phyloP scores from a whole-genome alignment of 225 moss, liverwort and hornwort genomes.

The Pseudisothecium myosuroides region DNA sequence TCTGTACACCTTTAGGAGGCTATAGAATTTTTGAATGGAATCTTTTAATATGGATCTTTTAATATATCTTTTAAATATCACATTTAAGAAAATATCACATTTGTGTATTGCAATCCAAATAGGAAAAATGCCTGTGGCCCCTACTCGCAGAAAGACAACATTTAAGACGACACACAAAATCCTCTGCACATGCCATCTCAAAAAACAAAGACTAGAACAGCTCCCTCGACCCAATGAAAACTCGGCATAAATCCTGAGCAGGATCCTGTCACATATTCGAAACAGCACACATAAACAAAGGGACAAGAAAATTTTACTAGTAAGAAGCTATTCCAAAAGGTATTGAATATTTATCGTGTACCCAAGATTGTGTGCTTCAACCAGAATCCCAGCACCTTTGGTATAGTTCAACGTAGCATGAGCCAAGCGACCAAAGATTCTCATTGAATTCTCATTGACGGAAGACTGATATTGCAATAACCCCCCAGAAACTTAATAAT shows the following conservation, averaged over 20 bases:
- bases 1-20: no score
- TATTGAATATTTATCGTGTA: conserved; percentile 41
- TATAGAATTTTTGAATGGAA: no score
- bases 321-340: conserved; percentile 20
- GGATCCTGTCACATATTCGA: neutral
- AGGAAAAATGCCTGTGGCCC: conserved; percentile 36
- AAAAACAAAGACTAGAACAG: neutral
- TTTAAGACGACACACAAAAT: neutral
- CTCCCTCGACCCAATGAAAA: neutral
- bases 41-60: no score
- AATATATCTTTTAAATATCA: no score
- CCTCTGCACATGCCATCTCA: neutral
- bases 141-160: conserved; percentile 22
- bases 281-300: neutral
- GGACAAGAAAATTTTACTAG: neutral
- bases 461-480: no score
- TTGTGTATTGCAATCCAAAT: conserved; percentile 22
- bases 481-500: no score
- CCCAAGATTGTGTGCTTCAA: conserved; percentile 45
- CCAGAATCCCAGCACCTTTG: conserved; percentile 39
- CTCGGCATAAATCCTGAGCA: neutral
- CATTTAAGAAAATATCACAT: conserved; percentile 21
- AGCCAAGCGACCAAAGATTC: conserved; percentile 23
- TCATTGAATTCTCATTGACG: no score
- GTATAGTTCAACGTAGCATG: conserved; percentile 21